These are phyloP conservation scores for Diaporthe ilicicola DNA, from an alignment of 2,329 filamentous ascomycete species.

Conservation along the genomic window DNA sequence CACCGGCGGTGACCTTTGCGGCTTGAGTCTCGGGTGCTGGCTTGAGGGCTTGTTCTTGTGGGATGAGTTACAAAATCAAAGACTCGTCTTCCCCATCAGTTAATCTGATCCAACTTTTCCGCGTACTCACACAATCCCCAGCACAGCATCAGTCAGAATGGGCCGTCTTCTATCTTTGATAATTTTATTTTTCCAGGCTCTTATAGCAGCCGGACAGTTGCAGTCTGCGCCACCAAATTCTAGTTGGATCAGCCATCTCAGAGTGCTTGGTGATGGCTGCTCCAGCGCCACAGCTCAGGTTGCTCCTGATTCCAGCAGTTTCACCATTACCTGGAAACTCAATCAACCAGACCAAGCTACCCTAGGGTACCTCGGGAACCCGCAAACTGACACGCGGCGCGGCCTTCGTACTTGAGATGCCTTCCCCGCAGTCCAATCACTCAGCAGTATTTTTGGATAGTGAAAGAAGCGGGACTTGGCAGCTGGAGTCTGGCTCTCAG, in stretches of 20 bases:
- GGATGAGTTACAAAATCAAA: neutral
- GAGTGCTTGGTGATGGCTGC: neutral
- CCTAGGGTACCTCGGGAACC: neutral
- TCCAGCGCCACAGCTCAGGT: neutral
- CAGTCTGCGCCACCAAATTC: neutral
- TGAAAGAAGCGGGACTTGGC: neutral
- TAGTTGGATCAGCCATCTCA: neutral
- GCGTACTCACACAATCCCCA: neutral
- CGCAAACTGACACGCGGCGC: neutral
- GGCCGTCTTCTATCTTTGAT: neutral
- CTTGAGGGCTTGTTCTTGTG: neutral
- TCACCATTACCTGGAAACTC: neutral
- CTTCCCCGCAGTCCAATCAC: neutral
- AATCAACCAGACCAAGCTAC: neutral
- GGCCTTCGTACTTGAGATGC: neutral
- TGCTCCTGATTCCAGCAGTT: neutral
- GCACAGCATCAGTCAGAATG: neutral
- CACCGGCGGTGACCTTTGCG: neutral
- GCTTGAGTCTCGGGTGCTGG: neutral
- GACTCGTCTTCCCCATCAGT: neutral
- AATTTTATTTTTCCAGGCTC: neutral
- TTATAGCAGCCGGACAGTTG: neutral
- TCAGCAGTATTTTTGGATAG: neutral
- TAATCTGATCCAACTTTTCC: neutral
- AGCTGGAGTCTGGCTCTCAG: neutral